Percentiles rank a stretch among this genome's conserved stretches.
phyloP scores from a whole-genome alignment of 345 rosid species.

The Eucalyptus fibrosa region DNA sequence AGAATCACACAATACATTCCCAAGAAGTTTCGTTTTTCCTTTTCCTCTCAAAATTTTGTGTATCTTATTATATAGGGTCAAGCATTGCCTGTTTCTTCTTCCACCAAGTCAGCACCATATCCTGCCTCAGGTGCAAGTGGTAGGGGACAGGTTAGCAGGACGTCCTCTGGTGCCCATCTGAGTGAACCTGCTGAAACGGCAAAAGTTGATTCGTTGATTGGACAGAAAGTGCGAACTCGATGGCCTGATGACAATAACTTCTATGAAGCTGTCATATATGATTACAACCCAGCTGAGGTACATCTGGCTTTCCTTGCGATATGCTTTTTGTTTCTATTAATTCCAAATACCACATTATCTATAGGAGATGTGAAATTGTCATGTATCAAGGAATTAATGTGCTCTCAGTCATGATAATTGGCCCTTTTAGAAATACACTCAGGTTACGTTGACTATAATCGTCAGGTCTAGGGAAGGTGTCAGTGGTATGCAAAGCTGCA shows the following conservation, averaged over 20 bases:
- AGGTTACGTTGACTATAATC: background rate
- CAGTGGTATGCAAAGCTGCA: background rate
- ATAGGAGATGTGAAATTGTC: background rate
- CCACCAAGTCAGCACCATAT: slow-evolving; percentile 44
- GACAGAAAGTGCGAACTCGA: slow-evolving; percentile 66
- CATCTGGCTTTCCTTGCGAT: background rate
- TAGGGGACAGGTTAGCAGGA: slow-evolving; percentile 46
- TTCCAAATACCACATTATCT: background rate
- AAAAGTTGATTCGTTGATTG: slow-evolving; percentile 35
- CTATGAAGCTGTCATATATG: slow-evolving; percentile 77
- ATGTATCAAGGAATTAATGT: background rate
- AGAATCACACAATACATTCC: background rate
- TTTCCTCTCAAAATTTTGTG: background rate
- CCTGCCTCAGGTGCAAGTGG: slow-evolving; percentile 46
- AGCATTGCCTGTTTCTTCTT: slow-evolving; percentile 36
- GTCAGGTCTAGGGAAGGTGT: background rate
- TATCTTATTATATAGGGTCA: slow-evolving; percentile 24
- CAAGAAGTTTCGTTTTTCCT: background rate
- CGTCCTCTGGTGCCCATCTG: slow-evolving; percentile 27
- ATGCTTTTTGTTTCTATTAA: background rate
- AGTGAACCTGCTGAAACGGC: slow-evolving; percentile 37
- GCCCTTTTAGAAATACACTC: background rate
- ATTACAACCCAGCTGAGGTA: slow-evolving; percentile 53
- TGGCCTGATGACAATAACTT: slow-evolving; percentile 97
- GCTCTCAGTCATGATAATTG: background rate